Conservation (phyloP, 768 basidiomycete species). For the Serendipita indica region DNA sequence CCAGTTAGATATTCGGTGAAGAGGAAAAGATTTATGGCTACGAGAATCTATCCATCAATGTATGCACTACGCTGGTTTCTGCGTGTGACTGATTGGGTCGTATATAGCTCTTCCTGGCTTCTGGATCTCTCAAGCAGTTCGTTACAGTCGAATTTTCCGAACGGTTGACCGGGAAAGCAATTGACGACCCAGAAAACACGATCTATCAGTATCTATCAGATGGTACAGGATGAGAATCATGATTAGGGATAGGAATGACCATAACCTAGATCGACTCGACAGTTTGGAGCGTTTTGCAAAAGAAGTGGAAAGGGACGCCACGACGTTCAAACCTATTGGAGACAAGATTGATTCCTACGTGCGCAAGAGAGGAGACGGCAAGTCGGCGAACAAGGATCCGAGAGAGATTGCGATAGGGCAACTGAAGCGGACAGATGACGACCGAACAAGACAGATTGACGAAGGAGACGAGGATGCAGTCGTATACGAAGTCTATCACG, state of each 20-base stretch:
- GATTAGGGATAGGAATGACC: neutral
- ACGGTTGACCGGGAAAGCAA: conserved; percentile 40
- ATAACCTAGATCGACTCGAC: neutral
- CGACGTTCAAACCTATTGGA: conserved; percentile 61
- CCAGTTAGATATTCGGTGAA: conserved; percentile 76
- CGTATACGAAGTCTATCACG: conserved; percentile 86
- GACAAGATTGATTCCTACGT: conserved; percentile 63
- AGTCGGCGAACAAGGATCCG: conserved; percentile 24
- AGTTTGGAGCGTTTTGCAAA: conserved; percentile 34
- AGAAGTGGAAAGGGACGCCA: conserved; percentile 65
- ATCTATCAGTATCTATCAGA: conserved; percentile 64
- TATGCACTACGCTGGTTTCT: conserved; percentile 26
- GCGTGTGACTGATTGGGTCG: neutral
- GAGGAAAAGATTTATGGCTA: conserved; percentile 96
- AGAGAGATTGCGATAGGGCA: conserved; percentile 43
- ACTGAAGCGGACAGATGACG: conserved; percentile 22
- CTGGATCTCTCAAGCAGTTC: conserved; percentile 69
- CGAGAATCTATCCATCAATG: conserved; percentile 67
- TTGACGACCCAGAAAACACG: conserved; percentile 76
- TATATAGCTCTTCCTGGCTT: conserved; percentile 64
- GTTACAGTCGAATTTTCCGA: conserved; percentile 53
- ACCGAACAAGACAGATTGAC: conserved; percentile 21
- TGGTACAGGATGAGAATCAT: conserved; percentile 26
- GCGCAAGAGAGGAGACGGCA: conserved; percentile 21
- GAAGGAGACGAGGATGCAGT: conserved; percentile 44